A percentile compares a stretch with the other conserved stretches of the same genome.
These are phyloP conservation scores for Trichoderma semiorbis DNA, from an alignment of 2,329 filamentous ascomycete species.

Conservation along the genomic window DNA sequence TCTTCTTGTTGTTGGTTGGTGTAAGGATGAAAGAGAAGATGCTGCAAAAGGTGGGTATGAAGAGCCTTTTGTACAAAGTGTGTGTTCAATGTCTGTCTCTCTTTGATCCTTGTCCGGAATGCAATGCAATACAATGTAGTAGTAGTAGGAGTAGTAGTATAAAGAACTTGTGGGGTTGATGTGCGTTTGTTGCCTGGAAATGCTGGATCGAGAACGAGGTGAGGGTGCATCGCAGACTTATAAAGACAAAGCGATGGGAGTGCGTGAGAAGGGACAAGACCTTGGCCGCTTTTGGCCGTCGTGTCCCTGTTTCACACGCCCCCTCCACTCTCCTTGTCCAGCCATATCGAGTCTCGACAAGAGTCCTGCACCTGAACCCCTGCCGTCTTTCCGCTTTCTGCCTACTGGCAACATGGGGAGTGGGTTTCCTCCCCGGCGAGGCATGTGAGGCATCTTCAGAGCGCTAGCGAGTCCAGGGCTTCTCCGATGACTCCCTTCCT, in stretches of 20 bases:
- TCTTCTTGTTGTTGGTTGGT: slow-evolving; percentile 9
- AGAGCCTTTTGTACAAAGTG: slow-evolving; percentile 9
- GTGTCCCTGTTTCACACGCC: slow-evolving; percentile 15
- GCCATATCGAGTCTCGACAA: slow-evolving; percentile 7
- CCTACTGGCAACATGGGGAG: slow-evolving; percentile 1
- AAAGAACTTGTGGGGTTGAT: slow-evolving; percentile 9
- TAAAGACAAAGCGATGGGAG: slow-evolving; percentile 11
- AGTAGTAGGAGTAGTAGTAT: neutral
- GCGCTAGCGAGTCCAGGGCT: slow-evolving; percentile 1
- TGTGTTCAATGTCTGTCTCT: neutral
- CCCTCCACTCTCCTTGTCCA: neutral
- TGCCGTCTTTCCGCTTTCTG: slow-evolving; percentile 16
- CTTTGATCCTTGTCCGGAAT: slow-evolving; percentile 10
- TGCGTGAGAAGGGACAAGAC: neutral
- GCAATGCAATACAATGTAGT: neutral
- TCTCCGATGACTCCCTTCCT: slow-evolving; percentile 19
- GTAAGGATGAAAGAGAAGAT: neutral
- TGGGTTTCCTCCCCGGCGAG: neutral
- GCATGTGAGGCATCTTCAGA: slow-evolving; percentile 16
- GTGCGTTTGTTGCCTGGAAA: slow-evolving; percentile 19
- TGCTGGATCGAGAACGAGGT: slow-evolving; percentile 13
- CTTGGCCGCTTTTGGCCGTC: slow-evolving; percentile 6
- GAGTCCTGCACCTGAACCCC: slow-evolving; percentile 9
- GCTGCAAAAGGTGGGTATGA: slow-evolving; percentile 1
- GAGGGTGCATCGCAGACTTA: slow-evolving; percentile 18